Evolutionary conservation across 75 land plant genomes (phyloP).

Genomic region (Cryptomeria japonica): DNA sequence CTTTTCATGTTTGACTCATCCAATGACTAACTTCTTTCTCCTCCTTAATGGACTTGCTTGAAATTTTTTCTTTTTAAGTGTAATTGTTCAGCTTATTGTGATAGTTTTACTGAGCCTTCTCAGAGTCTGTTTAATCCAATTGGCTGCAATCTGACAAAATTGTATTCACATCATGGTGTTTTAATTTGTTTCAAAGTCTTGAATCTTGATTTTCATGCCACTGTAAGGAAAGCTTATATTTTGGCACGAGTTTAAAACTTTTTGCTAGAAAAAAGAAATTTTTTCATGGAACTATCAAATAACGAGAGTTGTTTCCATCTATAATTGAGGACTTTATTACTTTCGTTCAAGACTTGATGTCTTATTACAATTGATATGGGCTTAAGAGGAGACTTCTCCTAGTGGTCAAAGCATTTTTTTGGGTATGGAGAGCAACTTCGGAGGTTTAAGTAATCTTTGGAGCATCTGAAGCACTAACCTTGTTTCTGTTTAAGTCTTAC

Average conservation of each 20-base stretch:
- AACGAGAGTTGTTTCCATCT: not conserved
- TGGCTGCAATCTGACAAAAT: not conserved
- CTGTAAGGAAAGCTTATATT: not conserved
- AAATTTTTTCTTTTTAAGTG: no score
- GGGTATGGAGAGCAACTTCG: not conserved
- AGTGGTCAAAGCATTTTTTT: not conserved
- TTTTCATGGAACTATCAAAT: not conserved
- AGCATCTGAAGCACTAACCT: not conserved
- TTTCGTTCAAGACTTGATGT: not conserved
- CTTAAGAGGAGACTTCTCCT: not conserved
- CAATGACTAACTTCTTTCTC: not conserved
- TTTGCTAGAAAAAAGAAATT: not conserved
- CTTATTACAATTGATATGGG: not conserved
- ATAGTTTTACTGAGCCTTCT: not conserved
- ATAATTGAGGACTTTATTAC: not conserved
- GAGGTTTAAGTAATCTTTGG: not conserved
- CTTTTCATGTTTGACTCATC: not conserved
- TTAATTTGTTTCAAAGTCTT: not conserved
- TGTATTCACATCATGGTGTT: not conserved
- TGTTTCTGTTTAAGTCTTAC: not conserved
- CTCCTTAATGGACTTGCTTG: not conserved
- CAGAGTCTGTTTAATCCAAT: not conserved
- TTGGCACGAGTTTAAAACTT: not conserved
- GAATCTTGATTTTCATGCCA: not conserved
- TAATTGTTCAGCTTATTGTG: no score